Conservation (phyloP, 495 filamentous ascomycete genomes). For the Neurospora discreta region DNA sequence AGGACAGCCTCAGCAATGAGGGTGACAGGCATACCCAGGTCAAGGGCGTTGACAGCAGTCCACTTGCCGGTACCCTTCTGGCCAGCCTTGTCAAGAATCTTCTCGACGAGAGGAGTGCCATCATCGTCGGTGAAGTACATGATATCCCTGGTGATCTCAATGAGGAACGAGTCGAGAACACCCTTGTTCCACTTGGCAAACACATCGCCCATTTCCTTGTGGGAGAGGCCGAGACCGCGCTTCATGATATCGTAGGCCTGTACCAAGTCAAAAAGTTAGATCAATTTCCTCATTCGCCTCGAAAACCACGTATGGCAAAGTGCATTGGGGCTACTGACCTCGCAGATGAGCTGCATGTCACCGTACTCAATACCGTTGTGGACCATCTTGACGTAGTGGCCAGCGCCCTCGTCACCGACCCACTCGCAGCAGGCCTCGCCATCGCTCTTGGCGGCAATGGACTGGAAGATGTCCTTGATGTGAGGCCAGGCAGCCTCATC, state of each 20-base stretch:
- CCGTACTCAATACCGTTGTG: conserved; percentile 99
- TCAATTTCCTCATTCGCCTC: not conserved
- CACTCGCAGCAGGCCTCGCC: conserved; percentile 97
- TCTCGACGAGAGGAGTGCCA: conserved; percentile 81
- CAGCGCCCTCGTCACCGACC: conserved; percentile 98
- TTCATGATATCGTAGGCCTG: conserved; percentile 99
- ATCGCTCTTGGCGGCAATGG: conserved; percentile 92
- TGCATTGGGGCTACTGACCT: conserved; percentile 46
- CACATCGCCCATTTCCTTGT: conserved; percentile 91
- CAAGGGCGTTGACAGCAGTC: conserved; percentile 97
- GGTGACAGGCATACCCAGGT: conserved; percentile 97
- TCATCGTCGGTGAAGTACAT: conserved; percentile 96
- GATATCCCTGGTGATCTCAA: conserved; percentile 97
- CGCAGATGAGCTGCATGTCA: conserved; percentile 99
- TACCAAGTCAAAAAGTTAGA: not conserved
- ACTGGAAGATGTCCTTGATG: conserved; percentile 98
- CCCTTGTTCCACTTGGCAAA: conserved; percentile 96
- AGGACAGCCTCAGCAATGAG: conserved; percentile 96
- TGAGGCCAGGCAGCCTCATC: conserved; percentile 96
- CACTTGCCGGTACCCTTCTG: conserved; percentile 99
- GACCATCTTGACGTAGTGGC: conserved; percentile 99
- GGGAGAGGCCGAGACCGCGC: conserved; percentile 73
- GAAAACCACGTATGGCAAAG: not conserved
- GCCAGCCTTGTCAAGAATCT: conserved; percentile 96
- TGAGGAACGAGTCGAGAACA: conserved; percentile 97